Evolutionary conservation across 352 stramenopile genomes (phyloP).

Genomic region (Globisporangium nunn): DNA sequence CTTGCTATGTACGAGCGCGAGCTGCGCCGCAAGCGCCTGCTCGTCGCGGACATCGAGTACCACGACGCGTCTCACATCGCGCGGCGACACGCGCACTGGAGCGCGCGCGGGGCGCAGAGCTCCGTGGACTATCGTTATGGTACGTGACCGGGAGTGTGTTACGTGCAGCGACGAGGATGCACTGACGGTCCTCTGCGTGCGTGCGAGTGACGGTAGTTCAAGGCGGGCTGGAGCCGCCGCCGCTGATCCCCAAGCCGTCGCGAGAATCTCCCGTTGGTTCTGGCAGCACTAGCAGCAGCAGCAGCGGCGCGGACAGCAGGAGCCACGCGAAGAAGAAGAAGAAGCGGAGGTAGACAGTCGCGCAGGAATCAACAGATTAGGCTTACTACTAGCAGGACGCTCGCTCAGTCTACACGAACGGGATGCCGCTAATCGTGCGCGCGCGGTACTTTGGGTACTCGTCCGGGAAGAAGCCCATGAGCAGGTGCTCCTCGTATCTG

Average conservation of each 20-base stretch:
- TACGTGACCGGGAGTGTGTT: conserved; percentile 15
- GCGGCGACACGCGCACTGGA: conserved; percentile 37
- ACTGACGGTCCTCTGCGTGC: neutral
- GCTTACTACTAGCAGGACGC: neutral
- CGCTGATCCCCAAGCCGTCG: conserved; percentile 13
- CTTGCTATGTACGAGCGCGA: conserved; percentile 62
- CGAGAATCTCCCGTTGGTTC: neutral
- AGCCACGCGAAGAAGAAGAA: conserved; percentile 43
- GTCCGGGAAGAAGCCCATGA: conserved; percentile 88
- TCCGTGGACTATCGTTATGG: conserved; percentile 47
- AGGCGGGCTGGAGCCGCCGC: conserved; percentile 30
- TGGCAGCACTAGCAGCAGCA: neutral
- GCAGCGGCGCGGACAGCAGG: neutral
- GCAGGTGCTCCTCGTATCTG: conserved; percentile 90
- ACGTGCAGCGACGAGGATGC: neutral
- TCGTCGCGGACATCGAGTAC: conserved; percentile 52
- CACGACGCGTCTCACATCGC: conserved; percentile 29
- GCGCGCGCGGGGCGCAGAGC: conserved; percentile 21
- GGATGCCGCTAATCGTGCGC: conserved; percentile 89
- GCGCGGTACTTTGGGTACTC: conserved; percentile 89
- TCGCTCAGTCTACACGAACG: conserved; percentile 61
- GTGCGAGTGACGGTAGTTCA: conserved; percentile 19
- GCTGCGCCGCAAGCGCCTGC: conserved; percentile 39
- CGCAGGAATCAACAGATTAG: neutral
- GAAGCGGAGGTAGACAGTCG: conserved; percentile 11